These are phyloP conservation scores for Aspergillus latus DNA, from an alignment of 2,329 filamentous ascomycete species.

Conservation along the genomic window DNA sequence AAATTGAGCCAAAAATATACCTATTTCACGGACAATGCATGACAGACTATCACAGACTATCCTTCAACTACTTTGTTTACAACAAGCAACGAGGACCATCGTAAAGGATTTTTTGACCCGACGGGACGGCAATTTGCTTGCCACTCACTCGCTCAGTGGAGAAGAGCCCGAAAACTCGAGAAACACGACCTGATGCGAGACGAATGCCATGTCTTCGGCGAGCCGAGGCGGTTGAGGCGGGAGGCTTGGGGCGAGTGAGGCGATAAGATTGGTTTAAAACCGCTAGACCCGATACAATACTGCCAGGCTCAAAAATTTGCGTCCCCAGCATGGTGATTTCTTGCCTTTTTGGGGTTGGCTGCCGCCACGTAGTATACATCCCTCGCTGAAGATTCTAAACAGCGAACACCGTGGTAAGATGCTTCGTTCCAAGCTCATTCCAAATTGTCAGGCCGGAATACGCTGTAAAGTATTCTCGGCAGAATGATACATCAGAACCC, in stretches of 20 bases:
- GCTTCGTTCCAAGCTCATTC: background rate
- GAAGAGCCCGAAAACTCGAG: conserved; percentile 9
- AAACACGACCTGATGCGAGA: background rate
- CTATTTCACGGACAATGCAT: background rate
- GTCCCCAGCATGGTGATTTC: conserved; percentile 1
- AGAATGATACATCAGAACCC: background rate
- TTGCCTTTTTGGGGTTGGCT: conserved; percentile 5
- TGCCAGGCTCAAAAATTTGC: conserved; percentile 8
- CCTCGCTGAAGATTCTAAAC: background rate
- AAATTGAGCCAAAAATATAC: conserved; percentile 6
- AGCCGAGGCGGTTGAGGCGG: conserved; percentile 1
- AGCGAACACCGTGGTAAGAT: background rate
- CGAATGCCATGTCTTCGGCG: background rate
- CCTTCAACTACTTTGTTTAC: background rate
- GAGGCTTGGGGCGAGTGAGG: background rate
- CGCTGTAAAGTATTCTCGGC: background rate
- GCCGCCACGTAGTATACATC: background rate
- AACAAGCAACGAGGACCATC: background rate
- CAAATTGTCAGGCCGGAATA: background rate
- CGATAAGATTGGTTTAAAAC: conserved; percentile 1
- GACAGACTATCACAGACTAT: background rate
- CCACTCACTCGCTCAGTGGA: conserved; percentile 9
- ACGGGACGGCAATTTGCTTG: background rate
- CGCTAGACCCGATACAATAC: background rate
- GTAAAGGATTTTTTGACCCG: background rate